Conservation (phyloP, 352 stramenopile species). For the Phytophthora multivora region DNA sequence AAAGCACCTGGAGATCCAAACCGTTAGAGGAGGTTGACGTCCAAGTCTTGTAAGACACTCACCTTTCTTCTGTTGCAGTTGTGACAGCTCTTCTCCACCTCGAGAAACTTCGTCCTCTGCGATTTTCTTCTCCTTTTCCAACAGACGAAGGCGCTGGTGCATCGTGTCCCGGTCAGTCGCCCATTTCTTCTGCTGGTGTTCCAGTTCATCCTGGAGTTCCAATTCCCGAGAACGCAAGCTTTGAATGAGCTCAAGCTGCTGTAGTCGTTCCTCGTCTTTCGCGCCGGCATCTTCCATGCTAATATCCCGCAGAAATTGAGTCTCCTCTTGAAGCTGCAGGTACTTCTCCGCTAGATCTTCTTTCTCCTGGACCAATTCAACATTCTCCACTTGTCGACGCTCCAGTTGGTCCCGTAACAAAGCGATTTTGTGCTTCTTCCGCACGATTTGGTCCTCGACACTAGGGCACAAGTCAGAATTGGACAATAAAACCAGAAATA, state of each 20-base stretch:
- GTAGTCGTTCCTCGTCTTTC: constrained; percentile 62
- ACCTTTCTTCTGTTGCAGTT: constrained; percentile 44
- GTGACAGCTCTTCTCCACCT: constrained; percentile 20
- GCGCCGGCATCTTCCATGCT: constrained; percentile 50
- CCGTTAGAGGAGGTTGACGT: neutral
- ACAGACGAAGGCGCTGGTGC: constrained; percentile 52
- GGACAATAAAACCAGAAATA: neutral
- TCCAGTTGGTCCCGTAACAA: constrained; percentile 49
- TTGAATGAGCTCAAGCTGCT: constrained; percentile 66
- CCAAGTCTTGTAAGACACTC: neutral
- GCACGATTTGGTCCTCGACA: constrained; percentile 39
- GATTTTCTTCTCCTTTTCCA: constrained; percentile 64
- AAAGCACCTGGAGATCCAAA: constrained; percentile 9
- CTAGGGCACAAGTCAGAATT: constrained; percentile 16
- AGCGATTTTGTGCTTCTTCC: constrained; percentile 43
- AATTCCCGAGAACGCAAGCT: constrained; percentile 49
- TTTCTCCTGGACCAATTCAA: constrained; percentile 59
- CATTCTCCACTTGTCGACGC: constrained; percentile 52
- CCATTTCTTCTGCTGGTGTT: constrained; percentile 71
- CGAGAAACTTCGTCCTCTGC: constrained; percentile 39
- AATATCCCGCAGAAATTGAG: constrained; percentile 61
- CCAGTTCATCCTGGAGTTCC: constrained; percentile 56
- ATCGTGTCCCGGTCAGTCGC: constrained; percentile 45
- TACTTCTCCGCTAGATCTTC: constrained; percentile 48
- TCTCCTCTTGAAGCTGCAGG: constrained; percentile 52